phyloP scores from a whole-genome alignment of 306 rosid species.

The Vigna nakashimae region DNA sequence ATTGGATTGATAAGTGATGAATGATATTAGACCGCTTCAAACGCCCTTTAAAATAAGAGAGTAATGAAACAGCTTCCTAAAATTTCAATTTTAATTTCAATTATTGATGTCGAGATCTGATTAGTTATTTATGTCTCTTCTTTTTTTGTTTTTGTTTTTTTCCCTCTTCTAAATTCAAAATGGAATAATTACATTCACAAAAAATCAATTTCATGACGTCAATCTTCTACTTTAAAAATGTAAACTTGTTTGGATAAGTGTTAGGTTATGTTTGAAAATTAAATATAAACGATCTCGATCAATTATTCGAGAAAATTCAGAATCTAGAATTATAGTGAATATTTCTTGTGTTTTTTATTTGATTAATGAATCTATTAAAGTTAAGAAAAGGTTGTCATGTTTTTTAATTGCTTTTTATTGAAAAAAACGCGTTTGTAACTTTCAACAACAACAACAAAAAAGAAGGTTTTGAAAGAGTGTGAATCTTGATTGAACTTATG shows the following conservation, averaged over 20 bases:
- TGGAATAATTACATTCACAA: not conserved
- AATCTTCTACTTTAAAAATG: constrained; percentile 17
- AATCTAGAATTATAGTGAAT: not conserved
- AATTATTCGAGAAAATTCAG: not conserved
- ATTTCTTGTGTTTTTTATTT: no score
- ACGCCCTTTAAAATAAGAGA: constrained; percentile 63
- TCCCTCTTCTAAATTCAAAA: not conserved
- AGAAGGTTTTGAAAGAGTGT: not conserved
- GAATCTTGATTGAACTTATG: not conserved
- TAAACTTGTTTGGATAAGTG: not conserved
- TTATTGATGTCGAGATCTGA: not conserved
- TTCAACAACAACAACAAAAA: no score
- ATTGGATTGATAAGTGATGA: constrained; percentile 36
- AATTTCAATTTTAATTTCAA: not conserved
- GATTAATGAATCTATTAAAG: not conserved
- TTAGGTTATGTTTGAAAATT: no score
- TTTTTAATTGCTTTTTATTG: not conserved
- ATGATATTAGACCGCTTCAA: constrained; percentile 66
- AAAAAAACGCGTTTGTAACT: no score
- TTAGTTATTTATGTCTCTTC: not conserved
- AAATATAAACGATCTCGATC: no score
- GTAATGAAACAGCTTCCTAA: constrained; percentile 1
- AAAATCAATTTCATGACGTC: not conserved
- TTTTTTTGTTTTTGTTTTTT: not conserved
- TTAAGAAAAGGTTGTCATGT: not conserved